These are phyloP conservation scores for Claviceps pusilla DNA, from an alignment of 2,329 filamentous ascomycete species.

Conservation along the genomic window DNA sequence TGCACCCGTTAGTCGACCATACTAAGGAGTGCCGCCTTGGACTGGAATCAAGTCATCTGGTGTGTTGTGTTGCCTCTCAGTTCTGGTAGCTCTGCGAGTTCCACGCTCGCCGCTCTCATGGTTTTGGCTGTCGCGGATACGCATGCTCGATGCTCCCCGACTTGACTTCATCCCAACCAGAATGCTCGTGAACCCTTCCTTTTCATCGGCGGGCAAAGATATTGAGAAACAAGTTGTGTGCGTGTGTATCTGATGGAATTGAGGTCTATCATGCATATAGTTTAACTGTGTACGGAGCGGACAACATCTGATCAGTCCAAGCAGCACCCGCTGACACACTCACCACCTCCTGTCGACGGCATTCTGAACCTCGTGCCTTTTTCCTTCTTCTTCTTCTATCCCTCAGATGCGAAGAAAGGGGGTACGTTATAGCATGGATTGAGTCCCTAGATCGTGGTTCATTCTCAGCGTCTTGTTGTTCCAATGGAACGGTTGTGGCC, in stretches of 20 bases:
- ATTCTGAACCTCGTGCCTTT: not conserved
- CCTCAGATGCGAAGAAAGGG: not conserved
- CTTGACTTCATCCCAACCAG: conserved; percentile 1
- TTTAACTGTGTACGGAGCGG: not conserved
- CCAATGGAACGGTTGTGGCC: not conserved
- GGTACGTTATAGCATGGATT: not conserved
- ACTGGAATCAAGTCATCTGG: not conserved
- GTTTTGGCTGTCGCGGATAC: not conserved
- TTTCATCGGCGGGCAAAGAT: not conserved
- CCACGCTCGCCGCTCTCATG: not conserved
- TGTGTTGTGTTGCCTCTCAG: not conserved
- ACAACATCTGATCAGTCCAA: not conserved
- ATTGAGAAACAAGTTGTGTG: not conserved
- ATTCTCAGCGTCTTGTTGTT: not conserved
- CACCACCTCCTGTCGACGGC: not conserved
- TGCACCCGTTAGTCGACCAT: not conserved
- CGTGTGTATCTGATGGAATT: not conserved
- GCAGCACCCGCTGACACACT: not conserved
- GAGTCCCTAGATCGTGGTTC: not conserved
- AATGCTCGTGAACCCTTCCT: not conserved
- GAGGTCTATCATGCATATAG: not conserved
- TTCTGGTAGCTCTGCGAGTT: not conserved
- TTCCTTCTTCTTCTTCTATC: not conserved
- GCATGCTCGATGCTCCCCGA: not conserved
- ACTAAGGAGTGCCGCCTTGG: too few species aligned